Conservation (phyloP, 2,329 filamentous ascomycete genomes). For the Diaporthe amygdali region DNA sequence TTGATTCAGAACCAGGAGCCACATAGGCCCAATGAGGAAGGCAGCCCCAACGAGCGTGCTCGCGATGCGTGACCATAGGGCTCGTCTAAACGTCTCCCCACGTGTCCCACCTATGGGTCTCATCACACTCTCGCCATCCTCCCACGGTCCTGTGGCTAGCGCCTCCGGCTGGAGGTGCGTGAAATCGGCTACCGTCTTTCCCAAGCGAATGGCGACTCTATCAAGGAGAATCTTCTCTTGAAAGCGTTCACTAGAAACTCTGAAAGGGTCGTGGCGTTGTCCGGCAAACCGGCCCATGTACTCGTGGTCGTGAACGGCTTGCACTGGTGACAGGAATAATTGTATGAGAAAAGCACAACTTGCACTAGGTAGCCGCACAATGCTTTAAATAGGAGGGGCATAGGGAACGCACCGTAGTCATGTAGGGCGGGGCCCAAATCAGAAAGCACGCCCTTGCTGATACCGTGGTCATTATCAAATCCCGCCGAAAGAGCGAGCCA, state of each 20-base stretch:
- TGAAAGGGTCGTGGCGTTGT: not conserved
- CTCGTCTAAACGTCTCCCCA: not conserved
- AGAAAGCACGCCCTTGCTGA: no score
- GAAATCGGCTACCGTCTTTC: not conserved
- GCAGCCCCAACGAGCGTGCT: not conserved
- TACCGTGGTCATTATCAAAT: no score
- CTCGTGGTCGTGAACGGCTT: not conserved
- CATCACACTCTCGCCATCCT: not conserved
- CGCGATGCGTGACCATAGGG: not conserved
- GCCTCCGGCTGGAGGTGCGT: not conserved
- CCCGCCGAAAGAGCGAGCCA: no score
- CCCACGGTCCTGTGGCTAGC: not conserved
- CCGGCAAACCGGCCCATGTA: not conserved
- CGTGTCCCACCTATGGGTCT: slow-evolving; percentile 1
- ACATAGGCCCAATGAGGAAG: slow-evolving; percentile 7
- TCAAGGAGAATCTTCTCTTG: not conserved
- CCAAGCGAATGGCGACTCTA: not conserved
- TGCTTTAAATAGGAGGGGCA: not conserved
- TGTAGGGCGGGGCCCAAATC: no score
- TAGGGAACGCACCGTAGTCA: no score
- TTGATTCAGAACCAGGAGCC: not conserved
- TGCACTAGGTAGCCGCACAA: rapidly evolving
- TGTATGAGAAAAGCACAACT: not conserved
- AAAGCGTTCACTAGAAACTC: not conserved
- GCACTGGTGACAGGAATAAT: not conserved